Evolutionary conservation across 2,329 filamentous ascomycete species (phyloP), one percentile per base, ranked within the genome.

Genomic region (Ophiostoma pallidulum): DNA sequence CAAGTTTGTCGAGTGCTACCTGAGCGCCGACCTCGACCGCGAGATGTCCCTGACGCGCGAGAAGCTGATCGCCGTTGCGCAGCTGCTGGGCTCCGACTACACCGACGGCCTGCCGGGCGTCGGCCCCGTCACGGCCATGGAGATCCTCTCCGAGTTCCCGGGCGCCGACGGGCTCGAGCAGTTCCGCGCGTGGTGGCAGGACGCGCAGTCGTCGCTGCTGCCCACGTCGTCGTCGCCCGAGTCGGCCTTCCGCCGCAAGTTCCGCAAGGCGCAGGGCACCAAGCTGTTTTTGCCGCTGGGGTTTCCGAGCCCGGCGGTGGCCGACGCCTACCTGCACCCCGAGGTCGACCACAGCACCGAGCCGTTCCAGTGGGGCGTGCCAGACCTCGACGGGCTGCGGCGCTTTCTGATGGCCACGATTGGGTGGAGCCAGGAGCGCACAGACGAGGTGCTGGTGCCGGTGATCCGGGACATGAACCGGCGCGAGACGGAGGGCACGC

Each of bases 1-100:
- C 64, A 98, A 98, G 62, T 94, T 88, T 58, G 92, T 98, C 36
- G 92, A 98, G 67, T 97, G 92, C 66, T 98, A 97, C 61, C 75
- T 98, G 9, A 69, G 81, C 3, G 72, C 71, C 0, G 92, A 98
- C 59, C 72, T 98, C 0, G 87, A 94, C 58, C 85, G 85, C 57
- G 94, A 98, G 58, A 83, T 96, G 53, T 87, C 86, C 0, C 77
- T 98, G 0, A 84, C 86, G 3, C 80, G 91, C n/a, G 75, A 84
- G 46, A 87, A 91, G 59, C 79, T 98, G 45, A 95, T 98, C 52
- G 77, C 84, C 16, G 78, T 97, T 50, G 92, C 92, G 0, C 90
- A 97, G 60, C 74, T 98, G 0, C 75, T 98, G 0, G 92, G 92
- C 0, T 91, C 84, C 8, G 92, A 98, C 66, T 98, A 98, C 62